Percentiles rank a stretch among this genome's conserved stretches.
These are phyloP conservation scores for Ceratobasidium sp. DNA, from an alignment of 1,284 basidiomycete species.

Conservation along the genomic window DNA sequence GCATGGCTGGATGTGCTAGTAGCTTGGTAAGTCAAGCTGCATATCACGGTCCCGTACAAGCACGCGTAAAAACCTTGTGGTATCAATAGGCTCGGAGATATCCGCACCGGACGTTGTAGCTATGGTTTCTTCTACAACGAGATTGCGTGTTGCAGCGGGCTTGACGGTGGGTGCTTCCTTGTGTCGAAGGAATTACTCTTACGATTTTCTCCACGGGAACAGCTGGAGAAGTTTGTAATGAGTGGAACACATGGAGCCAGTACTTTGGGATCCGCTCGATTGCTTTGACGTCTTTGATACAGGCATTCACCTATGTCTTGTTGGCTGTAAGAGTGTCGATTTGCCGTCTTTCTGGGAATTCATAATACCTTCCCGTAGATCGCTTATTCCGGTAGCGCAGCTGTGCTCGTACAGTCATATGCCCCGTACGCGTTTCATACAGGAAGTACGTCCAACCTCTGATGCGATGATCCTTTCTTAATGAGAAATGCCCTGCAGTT, in stretches of 20 bases:
- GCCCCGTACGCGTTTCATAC: constrained; percentile 84
- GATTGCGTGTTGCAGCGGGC: constrained; percentile 77
- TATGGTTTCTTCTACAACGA: constrained; percentile 81
- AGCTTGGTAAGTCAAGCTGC: constrained; percentile 67
- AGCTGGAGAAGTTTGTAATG: constrained; percentile 78
- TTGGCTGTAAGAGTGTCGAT: constrained; percentile 65
- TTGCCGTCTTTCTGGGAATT: background rate
- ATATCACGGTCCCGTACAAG: constrained; percentile 7
- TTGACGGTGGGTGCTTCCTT: constrained; percentile 68
- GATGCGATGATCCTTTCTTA: constrained; percentile 10
- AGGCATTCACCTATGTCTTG: constrained; percentile 71
- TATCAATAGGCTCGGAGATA: constrained; percentile 69
- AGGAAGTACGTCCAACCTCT: constrained; percentile 68
- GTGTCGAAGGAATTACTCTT: constrained; percentile 13
- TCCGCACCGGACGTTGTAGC: constrained; percentile 75
- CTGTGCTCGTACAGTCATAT: constrained; percentile 72
- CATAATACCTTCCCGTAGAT: constrained; percentile 59
- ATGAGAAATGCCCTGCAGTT: constrained; percentile 58
- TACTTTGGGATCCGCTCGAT: constrained; percentile 67
- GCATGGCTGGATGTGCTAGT: constrained; percentile 81
- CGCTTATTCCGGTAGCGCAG: constrained; percentile 72
- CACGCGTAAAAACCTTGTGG: constrained; percentile 8
- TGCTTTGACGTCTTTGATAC: constrained; percentile 70
- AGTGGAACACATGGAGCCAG: constrained; percentile 78
- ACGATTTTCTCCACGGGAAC: constrained; percentile 19